Evolutionary conservation across 2,329 filamentous ascomycete genomes (phyloP).

Genomic region (Ceratocystis variospora): DNA sequence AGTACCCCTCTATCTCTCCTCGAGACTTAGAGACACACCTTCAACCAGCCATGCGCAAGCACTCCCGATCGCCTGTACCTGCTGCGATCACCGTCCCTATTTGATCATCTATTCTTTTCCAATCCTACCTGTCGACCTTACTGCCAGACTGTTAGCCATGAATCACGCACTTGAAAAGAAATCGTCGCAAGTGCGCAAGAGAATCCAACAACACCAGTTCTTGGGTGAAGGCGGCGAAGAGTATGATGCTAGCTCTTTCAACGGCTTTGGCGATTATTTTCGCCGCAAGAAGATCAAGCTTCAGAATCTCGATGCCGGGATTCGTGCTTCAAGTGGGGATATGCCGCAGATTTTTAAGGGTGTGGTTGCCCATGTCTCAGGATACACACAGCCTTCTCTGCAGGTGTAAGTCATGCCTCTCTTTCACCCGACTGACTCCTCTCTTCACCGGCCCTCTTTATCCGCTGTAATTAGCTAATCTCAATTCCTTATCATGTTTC

Average conservation of each 20-base stretch:
- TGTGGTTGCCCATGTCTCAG: slow-evolving; percentile 81
- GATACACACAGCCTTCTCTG: slow-evolving; percentile 87
- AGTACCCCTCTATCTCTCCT: too few relatives aligned
- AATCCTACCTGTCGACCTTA: background rate
- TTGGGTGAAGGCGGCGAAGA: slow-evolving; percentile 76
- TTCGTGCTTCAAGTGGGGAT: slow-evolving; percentile 53
- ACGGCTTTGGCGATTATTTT: slow-evolving; percentile 84
- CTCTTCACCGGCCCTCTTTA: background rate
- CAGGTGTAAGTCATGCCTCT: slow-evolving; percentile 43
- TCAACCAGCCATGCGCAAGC: background rate
- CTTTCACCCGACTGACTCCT: background rate
- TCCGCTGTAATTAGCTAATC: slow-evolving; percentile 19
- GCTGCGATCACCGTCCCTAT: background rate
- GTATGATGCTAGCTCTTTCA: slow-evolving; percentile 75
- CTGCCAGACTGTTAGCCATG: slow-evolving; percentile 30
- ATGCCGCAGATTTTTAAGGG: slow-evolving; percentile 73
- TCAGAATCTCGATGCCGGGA: slow-evolving; percentile 78
- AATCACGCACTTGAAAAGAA: slow-evolving; percentile 49
- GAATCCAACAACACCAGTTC: slow-evolving; percentile 56
- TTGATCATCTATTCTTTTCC: background rate
- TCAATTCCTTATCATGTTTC: background rate
- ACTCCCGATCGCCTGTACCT: background rate
- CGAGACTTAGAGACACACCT: too few relatives aligned
- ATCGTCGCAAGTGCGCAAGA: slow-evolving; percentile 47
- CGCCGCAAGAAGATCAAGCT: slow-evolving; percentile 93